Conservation (phyloP, 2,329 filamentous ascomycete genomes). For the Coniochaeta sp. region DNA sequence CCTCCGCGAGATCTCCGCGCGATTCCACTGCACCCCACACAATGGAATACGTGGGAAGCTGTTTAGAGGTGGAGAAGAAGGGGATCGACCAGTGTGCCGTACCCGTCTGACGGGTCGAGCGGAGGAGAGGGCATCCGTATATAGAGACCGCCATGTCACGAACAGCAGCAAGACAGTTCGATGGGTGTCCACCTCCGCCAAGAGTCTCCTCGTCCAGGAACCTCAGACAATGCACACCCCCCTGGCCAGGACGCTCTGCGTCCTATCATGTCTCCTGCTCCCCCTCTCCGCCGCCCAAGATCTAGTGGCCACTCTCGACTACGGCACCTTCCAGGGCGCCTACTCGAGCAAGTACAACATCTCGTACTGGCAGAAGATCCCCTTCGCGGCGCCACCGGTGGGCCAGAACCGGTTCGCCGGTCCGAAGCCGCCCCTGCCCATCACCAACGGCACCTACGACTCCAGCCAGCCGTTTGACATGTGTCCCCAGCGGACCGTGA, state of each 20-base stretch:
- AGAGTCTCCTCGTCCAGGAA: not conserved
- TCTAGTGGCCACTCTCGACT: constrained; percentile 34
- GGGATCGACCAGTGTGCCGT: not conserved
- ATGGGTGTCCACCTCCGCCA: not conserved
- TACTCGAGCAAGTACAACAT: constrained; percentile 46
- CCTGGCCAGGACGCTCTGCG: not conserved
- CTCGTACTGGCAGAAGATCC: constrained; percentile 53
- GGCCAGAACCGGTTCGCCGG: constrained; percentile 53
- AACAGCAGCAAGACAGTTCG: not conserved
- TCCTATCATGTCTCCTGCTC: not conserved
- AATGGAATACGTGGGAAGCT: not conserved
- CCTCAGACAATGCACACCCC: not conserved
- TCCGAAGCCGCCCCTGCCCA: constrained; percentile 45
- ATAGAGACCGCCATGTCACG: not conserved
- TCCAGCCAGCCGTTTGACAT: constrained; percentile 41
- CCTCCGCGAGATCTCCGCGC: not conserved
- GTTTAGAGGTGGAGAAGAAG: not conserved
- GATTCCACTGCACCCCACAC: not conserved
- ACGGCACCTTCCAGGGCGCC: constrained; percentile 44
- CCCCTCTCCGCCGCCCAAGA: constrained; percentile 5
- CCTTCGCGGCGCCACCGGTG: constrained; percentile 51
- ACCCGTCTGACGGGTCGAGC: not conserved
- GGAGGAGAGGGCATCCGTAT: not conserved
- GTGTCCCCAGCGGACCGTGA: constrained; percentile 49
- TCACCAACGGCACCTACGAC: constrained; percentile 44